Base-by-base conservation (phyloP, 225 moss, liverwort and hornwort genomes). In the Polytrichum commune region DNA sequence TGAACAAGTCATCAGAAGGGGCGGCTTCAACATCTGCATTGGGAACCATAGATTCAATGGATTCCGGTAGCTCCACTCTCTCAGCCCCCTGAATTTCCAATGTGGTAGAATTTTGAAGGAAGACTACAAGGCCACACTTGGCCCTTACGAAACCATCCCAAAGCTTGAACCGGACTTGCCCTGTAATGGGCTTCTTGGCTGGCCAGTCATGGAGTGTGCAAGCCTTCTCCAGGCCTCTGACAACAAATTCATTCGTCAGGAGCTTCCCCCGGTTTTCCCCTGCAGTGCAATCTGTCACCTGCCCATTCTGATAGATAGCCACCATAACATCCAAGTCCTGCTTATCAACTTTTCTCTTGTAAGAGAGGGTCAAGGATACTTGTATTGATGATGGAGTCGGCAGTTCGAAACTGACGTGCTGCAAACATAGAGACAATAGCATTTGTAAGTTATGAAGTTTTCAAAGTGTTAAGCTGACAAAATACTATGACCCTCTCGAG, bases 221-320 rank as follows among this genome's bases (percentile, higher is more conserved):
- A n/a, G 89, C 92, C 74, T 80, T 97, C 83, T 90, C 92, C 73
- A 97, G 72, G 5, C 92, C 90, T 66, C 81, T 86, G 23, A 97
- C 96, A 55, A 97, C 92, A 77, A 80, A 97, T 46, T 97, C 96
- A 69, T 92, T 94, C 56, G 86, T 90, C 32, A 97, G 86, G 55
- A 85, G 73, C 35, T 86, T 85, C 35, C 96, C 96, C 74, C 76
- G 86, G 69, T 97, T 97, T 75, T 92, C 93, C 66, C 96, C 96
- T 75, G 92, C 90, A 60, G 53, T 81, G 75, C 93, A 93, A 38
- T 93, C 76, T 8, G 96, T 93, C 29, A 93, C 93, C 57, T 84
- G 85, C 27, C 93, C 90, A 60, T 91, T 92, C 82, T 97, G 92
- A 57, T 85, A 92, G 19, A 97, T 83, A 27, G 92, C 93, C 68